phyloP scores from a whole-genome alignment of 345 rosid genomes.

The Hibiscus trionum region DNA sequence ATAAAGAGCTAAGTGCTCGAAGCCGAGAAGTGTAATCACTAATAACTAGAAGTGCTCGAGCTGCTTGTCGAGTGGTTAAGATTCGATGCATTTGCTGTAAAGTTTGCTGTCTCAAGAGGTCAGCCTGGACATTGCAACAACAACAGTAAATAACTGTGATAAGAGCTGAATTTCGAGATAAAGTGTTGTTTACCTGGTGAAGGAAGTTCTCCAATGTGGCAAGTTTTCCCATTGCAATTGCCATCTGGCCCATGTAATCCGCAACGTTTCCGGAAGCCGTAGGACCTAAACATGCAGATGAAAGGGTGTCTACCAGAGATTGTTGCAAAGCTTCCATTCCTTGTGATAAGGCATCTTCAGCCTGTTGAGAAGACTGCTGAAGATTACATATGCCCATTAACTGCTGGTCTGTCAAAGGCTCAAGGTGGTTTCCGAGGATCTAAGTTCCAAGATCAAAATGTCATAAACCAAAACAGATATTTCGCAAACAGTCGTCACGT shows the following conservation, averaged over 20 bases:
- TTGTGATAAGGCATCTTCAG: conserved; percentile 93
- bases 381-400: conserved; percentile 88
- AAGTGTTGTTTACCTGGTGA: conserved; percentile 49
- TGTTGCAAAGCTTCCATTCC: conserved; percentile 98
- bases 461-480: not conserved
- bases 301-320: conserved; percentile 72
- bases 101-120: conserved; percentile 83
- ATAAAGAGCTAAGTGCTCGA: conserved; percentile 85
- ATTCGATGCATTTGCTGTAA: conserved; percentile 83
- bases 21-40: conserved; percentile 77
- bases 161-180: not conserved
- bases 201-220: conserved; percentile 81
- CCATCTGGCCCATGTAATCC: conserved; percentile 94
- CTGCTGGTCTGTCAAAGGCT: conserved; percentile 88
- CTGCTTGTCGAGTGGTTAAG: conserved; percentile 82
- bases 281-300: conserved; percentile 58
- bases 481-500: not conserved
- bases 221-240: conserved; percentile 82
- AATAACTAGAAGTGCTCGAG: conserved; percentile 77
- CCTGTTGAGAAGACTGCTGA: conserved; percentile 92
- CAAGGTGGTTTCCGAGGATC: conserved; percentile 82
- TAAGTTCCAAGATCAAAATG: conserved; percentile 17
- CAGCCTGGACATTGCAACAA: conserved; percentile 45
- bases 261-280: conserved; percentile 64
- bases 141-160: not conserved